These are phyloP conservation scores for Monilinia polystroma DNA, from an alignment of 2,329 filamentous ascomycete species.

Conservation along the genomic window DNA sequence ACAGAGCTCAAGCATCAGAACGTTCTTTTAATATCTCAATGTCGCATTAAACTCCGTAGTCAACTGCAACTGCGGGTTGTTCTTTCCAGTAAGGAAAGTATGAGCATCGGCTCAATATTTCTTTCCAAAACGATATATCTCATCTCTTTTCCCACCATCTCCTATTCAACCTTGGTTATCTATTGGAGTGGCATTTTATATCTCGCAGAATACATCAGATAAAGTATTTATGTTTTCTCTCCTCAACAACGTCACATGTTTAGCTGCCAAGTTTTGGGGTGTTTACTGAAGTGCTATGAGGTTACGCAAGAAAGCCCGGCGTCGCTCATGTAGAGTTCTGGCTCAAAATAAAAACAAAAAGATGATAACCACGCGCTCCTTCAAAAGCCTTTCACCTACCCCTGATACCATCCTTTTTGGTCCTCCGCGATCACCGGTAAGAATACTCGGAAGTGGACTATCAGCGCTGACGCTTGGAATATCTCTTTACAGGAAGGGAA, in stretches of 20 bases:
- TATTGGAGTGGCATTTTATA: background rate
- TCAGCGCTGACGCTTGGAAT: constrained; percentile 8
- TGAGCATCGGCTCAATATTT: background rate
- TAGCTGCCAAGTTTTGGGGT: background rate
- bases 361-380: background rate
- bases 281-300: background rate
- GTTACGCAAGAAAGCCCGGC: background rate
- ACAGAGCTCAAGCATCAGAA: background rate
- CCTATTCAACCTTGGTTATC: background rate
- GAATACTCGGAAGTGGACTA: constrained; percentile 10
- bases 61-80: background rate
- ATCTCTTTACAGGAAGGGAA: background rate
- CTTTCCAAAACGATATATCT: background rate
- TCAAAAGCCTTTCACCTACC: background rate
- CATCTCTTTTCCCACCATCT: background rate
- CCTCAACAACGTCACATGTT: background rate
- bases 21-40: background rate
- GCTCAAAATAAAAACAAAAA: background rate
- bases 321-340: background rate
- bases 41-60: background rate
- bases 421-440: background rate
- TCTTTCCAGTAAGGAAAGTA: constrained; percentile 2
- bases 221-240: background rate
- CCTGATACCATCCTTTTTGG: background rate
- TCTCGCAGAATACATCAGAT: background rate